Base-by-base conservation (phyloP, 768 basidiomycete species). In the Austroboletus festivus region DNA sequence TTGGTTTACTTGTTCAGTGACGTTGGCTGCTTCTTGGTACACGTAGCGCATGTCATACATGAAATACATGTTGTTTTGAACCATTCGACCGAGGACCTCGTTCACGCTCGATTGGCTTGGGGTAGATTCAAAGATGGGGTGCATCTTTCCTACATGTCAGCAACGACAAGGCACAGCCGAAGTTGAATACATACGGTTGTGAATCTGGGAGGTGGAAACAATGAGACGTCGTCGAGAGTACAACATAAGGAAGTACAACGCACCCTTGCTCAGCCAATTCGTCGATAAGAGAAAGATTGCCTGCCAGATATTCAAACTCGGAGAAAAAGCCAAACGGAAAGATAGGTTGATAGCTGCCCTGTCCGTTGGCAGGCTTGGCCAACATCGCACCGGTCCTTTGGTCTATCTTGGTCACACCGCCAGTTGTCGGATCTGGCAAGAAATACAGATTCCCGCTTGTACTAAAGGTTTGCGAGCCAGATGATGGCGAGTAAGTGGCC, bases 41-140 rank as follows among this genome's bases (percentile, higher is more conserved):
- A 73, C 74, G 77, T 66, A 72, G 52, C 87, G 77, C 88, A 91
- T 88, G 61, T 90, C 86, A 55, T 89, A 91, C 80, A 89, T 87
- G 39, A 90, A 71, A 57, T 84, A 90, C 40, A 64, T 16, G 0
- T 77, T 78, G 0, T 81, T 78, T 50, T 83, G 76, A 59, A 85
- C 78, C 80, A 88, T 85, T 30, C 74, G 72, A 57, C 85, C 76
- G n/a, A 89, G 63, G 15, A 87, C 80, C 20, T 71, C 58, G 6
- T 53, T 44, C 28, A 61, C 24, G 24, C 42, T 80, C 70, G 1
- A 82, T 66, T 5, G 71, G 76, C 75, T 26, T 76, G 59, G 83
- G 75, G 57, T 74, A 52, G 80, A 85, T 2, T 78, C 70, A 1
- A 89, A 87, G 16, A 89, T 73, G 1, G 86, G 82, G 58, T 91